Evolutionary conservation across 257 asterid species (phyloP).

Genomic region (Nicotiana attenuata): DNA sequence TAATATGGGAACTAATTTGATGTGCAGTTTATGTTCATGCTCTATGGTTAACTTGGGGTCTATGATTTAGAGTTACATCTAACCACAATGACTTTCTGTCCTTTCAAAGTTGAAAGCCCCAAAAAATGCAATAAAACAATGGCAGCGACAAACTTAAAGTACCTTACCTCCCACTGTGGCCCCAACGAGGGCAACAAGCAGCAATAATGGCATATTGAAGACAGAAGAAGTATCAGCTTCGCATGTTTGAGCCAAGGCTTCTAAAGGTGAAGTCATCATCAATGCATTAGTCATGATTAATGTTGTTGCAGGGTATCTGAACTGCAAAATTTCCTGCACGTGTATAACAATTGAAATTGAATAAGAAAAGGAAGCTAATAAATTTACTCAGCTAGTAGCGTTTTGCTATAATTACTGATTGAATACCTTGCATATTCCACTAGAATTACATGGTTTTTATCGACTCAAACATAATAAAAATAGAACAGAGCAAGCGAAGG

Average conservation of each 20-base stretch:
- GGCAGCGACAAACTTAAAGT: background rate
- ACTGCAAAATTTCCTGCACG: background rate
- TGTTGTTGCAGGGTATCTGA: constrained; percentile 1
- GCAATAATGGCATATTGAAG: constrained; percentile 16
- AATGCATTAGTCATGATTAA: background rate
- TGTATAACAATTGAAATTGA: background rate
- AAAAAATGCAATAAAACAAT: background rate
- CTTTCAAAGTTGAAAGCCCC: background rate
- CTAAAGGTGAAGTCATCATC: constrained; percentile 7
- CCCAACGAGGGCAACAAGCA: constrained; percentile 13
- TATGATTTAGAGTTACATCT: background rate
- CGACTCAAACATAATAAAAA: background rate
- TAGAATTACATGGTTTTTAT: background rate
- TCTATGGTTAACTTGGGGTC: background rate
- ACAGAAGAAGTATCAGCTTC: background rate
- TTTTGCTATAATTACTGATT: background rate
- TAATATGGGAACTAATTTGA: background rate
- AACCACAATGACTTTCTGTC: background rate
- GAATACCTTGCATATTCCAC: background rate
- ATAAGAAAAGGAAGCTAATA: background rate
- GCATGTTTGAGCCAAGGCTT: constrained; percentile 13
- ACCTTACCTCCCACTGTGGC: constrained; percentile 16
- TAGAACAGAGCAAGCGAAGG: background rate
- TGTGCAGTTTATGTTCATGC: background rate
- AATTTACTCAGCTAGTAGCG: background rate